Conservation (phyloP, 2,329 filamentous ascomycete genomes). For the Alternaria ethzedia region DNA sequence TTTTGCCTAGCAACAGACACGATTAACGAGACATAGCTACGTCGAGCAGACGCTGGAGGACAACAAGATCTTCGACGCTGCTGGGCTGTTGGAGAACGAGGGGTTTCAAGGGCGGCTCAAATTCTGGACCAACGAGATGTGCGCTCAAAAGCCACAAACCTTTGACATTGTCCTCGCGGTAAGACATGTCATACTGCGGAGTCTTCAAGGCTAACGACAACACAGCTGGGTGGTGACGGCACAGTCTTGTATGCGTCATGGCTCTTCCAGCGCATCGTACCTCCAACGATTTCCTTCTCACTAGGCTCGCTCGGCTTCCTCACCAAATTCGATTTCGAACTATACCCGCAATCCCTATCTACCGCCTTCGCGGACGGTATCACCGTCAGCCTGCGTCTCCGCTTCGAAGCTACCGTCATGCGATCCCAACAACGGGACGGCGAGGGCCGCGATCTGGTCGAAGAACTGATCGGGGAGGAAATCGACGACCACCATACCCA, state of each 20-base stretch:
- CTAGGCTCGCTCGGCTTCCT: conserved; percentile 92
- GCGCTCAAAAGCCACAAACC: conserved; percentile 76
- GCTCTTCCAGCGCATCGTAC: conserved; percentile 95
- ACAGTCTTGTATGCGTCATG: conserved; percentile 96
- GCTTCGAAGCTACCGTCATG: conserved; percentile 96
- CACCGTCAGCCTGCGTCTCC: conserved; percentile 82
- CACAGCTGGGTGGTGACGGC: conserved; percentile 83
- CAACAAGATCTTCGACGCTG: conserved; percentile 75
- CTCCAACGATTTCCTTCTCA: conserved; percentile 89
- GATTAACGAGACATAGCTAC: conserved; percentile 50
- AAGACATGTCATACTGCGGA: conserved; percentile 22
- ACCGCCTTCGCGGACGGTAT: conserved; percentile 82
- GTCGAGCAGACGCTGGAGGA: conserved; percentile 77
- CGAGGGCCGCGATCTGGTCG: conserved; percentile 65
- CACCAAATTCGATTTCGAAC: conserved; percentile 92
- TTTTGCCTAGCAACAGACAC: background rate
- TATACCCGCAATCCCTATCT: conserved; percentile 72
- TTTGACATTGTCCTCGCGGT: conserved; percentile 92
- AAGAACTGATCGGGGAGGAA: conserved; percentile 88
- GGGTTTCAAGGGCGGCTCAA: conserved; percentile 66
- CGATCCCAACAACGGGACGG: conserved; percentile 64
- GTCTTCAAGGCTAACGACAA: conserved; percentile 4
- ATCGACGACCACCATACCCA: conserved; percentile 85
- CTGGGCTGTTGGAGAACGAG: conserved; percentile 70
- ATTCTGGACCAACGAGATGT: conserved; percentile 85